Base-by-base conservation (phyloP, 78 protist species). In the Tieghemostelium lacteum region DNA sequence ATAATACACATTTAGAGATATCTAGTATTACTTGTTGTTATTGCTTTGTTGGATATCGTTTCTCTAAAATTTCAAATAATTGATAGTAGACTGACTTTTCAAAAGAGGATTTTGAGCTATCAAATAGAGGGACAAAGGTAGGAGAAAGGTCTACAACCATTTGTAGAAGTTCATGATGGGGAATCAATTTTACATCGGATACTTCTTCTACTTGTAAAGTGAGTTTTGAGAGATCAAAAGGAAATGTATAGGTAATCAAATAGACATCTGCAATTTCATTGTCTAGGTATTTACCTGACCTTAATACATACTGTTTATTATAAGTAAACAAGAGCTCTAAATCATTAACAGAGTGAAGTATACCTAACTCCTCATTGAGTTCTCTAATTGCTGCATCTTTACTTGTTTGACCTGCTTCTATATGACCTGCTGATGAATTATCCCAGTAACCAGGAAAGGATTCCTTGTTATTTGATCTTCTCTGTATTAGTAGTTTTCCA, bases 391-490 rank as follows among this genome's bases (percentile, higher is more conserved):
- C 78, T 14, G 70, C 60, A 7, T 75, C 85, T 57, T 36, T 57
- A 55, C 77, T 67, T 7, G 22, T 42, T 54, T 45, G 36, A 29
- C 92, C 92, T 12, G 92, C 92, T 57, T 86, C 86, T 2, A 39
- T 45, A 50, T 86, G 92, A 71, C 92, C 92, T n/a, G 92, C 92
- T 24, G 66, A 40, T n/a, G 92, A 60, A 28, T 40, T 86, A 55
- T 86, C 92, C 92, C 92, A 86, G 19, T 22, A 1, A 0, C 67
- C 54, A 1, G 92, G 73, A 60, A 40, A 42, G 0, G 92, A 86
- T 28, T 86, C 92, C 42, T 86, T 86, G 36, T 28, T 28, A 0
- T 10, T 72, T 17, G 52, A 17, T 40, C 80, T 34, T 39, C 57
- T 58, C 40, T 86, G 92, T 28, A 86, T 74, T 6, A 86, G n/a